These are phyloP conservation scores for Pelagophyceae sp. DNA, from an alignment of 352 stramenopile genomes.

Conservation along the genomic window DNA sequence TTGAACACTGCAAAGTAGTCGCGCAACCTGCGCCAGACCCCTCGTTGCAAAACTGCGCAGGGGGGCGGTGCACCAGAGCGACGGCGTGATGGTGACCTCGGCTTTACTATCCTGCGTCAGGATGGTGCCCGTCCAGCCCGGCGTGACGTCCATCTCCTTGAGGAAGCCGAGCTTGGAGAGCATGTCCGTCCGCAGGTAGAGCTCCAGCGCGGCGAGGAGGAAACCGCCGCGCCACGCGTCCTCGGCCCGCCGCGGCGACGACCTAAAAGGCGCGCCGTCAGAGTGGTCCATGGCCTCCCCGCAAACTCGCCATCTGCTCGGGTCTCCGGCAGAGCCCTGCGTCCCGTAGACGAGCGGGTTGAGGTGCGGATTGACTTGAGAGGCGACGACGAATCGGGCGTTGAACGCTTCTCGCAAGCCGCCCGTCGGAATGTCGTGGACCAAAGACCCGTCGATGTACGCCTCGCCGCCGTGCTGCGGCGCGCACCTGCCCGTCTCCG, in stretches of 20 bases:
- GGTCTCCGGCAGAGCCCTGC: slow-evolving; percentile 53
- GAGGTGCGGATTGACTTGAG: slow-evolving; percentile 62
- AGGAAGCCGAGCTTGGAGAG: slow-evolving; percentile 56
- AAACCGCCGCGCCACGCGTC: slow-evolving; percentile 38
- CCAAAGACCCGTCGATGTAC: slow-evolving; percentile 58
- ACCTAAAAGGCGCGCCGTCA: slow-evolving; percentile 10
- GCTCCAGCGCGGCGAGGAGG: slow-evolving; percentile 53
- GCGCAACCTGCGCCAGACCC: no score
- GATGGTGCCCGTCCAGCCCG: slow-evolving; percentile 53
- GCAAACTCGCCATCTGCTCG: slow-evolving; percentile 55
- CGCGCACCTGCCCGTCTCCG: slow-evolving; percentile 39
- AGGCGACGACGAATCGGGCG: slow-evolving; percentile 60
- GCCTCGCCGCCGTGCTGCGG: slow-evolving; percentile 27
- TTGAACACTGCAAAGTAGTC: background rate
- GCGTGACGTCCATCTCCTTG: slow-evolving; percentile 53
- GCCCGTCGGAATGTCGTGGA: slow-evolving; percentile 55
- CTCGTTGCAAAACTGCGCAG: no score
- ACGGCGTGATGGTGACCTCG: slow-evolving; percentile 22
- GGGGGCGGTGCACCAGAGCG: no score
- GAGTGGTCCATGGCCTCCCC: no score
- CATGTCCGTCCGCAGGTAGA: slow-evolving; percentile 64
- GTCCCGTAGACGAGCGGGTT: slow-evolving; percentile 59
- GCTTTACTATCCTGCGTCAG: slow-evolving; percentile 52
- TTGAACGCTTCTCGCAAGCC: slow-evolving; percentile 63
- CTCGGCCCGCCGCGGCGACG: slow-evolving; percentile 30